Conservation (phyloP, 2,329 filamentous ascomycete genomes). For the Ophiostoma ips region DNA sequence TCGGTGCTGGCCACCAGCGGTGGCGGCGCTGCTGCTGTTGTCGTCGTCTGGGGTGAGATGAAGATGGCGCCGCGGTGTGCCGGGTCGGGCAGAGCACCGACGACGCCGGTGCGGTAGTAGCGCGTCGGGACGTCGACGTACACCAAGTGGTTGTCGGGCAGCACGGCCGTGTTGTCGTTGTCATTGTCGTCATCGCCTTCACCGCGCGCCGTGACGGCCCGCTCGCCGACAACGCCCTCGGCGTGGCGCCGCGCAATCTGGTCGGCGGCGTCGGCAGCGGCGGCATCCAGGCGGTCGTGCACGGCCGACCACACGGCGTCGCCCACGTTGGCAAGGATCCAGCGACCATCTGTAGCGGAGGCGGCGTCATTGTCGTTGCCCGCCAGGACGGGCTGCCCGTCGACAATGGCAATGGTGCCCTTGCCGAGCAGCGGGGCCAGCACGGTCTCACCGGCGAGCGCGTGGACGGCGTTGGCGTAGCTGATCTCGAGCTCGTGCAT, state of each 20-base stretch:
- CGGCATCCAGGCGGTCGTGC: constrained; percentile 32
- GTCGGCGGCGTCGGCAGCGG: constrained; percentile 17
- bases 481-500: constrained; percentile 43
- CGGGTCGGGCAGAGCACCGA: constrained; percentile 14
- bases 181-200: not conserved
- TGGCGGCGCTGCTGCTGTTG: no score
- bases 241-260: constrained; percentile 17
- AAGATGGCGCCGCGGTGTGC: not conserved
- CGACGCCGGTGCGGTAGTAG: constrained; percentile 29
- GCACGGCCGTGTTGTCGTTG: not conserved
- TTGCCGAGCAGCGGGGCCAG: constrained; percentile 23
- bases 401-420: not conserved
- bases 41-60: not conserved
- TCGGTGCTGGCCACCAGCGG: no score
- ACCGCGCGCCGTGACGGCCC: constrained; percentile 15
- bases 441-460: constrained; percentile 34
- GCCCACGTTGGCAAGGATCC: constrained; percentile 39
- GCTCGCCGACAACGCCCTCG: constrained; percentile 29
- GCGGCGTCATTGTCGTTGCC: not conserved
- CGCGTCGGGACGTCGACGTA: constrained; percentile 35
- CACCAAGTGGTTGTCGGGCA: constrained; percentile 22
- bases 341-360: constrained; percentile 25
- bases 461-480: constrained; percentile 36
- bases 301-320: constrained; percentile 35
- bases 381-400: not conserved